Evolutionary conservation across 2,329 filamentous ascomycete genomes (phyloP), one percentile per base, ranked within the genome.

Genomic region (Acrocalymma vagum): DNA sequence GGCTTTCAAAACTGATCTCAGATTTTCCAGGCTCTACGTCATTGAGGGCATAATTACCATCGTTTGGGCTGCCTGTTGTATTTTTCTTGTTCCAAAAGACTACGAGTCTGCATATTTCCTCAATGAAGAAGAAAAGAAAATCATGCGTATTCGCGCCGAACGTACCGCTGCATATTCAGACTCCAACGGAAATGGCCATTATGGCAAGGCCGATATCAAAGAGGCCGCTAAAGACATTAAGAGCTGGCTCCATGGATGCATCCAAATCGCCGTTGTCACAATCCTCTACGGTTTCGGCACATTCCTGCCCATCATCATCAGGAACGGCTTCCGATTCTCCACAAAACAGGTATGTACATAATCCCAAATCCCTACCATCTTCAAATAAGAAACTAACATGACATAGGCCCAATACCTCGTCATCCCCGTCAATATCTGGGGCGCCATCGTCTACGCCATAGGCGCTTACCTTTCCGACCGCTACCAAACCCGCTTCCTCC

Each of bases 261-360:
- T 69, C 11, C 71, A 74, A 35, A 72, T 75, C 41, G 61, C 57
- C 7, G 65, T 69, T 4, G 66, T 72, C 7, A 72, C 70, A 0
- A 68, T 72, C 9, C 43, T 72, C 8, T 73, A 72, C 29, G 69
- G 70, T 6, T 73, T 73, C 25, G 65, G 71, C 3, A 73, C 70
- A 0, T 74, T 74, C 32, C 49, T 74, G 2, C 72, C 71, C 0
- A 71, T 73, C 31, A 73, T 74, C 32, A 72, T 73, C 30, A 66
- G 67, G 14, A 62, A 72, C 13, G 61, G 63, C 3, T 72, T 74
- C 41, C 55, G 69, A 15, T 72, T 69, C 37, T 68, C 67, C 1
- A 69, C 67, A 1, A 58, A 71, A 9, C 63, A 74, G 47, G 65
- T 67, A 30, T 49, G 65, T 21, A 60, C 62, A 42, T 17, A 14